Evolutionary conservation across 257 asterid species (phyloP), one percentile per base, ranked within the genome.

Genomic region (Leonotis leonurus): DNA sequence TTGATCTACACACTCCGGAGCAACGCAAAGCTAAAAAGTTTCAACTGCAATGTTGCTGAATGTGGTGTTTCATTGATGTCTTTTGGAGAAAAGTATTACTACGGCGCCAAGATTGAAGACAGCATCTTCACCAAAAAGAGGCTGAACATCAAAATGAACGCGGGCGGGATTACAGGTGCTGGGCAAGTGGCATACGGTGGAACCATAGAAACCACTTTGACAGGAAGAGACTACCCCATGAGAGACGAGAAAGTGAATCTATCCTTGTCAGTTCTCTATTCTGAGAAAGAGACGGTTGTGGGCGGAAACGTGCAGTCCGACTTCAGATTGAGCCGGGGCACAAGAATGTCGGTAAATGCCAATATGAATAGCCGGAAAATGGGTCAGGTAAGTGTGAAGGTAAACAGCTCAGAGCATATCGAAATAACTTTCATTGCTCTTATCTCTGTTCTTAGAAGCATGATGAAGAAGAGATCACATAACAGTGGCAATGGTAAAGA

Each of bases 171-270:
- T 70, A 64, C 73, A 13, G 92, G 88, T 10, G 82, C 62, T 12
- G 92, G 85, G 52, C 81, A 79, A 70, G 81, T 63, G 63, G 96
- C 90, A 24, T 76, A 71, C 29, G 96, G 99, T 36, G 97, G 99
- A 52, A 72, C 81, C 52, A 43, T 89, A 29, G 95, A 76, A 76
- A 86, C 95, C 55, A 84, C 80, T 60, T 52, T 87, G 5, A 85
- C 82, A 69, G 99, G 94, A 64, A 89, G 73, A 54, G 94, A 93
- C 80, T 87, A 83, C 68, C 99, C 99, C 3, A 83, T 85, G 79
- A 93, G 97, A 65, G 82, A 89, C 9, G 95, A 93, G 20, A 78
- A 80, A 77, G 73, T 78, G 56, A 77, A 82, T 67, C 24, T 93
- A 59, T 39, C 83, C 17, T 70, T 84, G 88, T 78, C 92, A 5